Conservation (phyloP, 2,329 filamentous ascomycete species). For the Stemphylium beticola region DNA sequence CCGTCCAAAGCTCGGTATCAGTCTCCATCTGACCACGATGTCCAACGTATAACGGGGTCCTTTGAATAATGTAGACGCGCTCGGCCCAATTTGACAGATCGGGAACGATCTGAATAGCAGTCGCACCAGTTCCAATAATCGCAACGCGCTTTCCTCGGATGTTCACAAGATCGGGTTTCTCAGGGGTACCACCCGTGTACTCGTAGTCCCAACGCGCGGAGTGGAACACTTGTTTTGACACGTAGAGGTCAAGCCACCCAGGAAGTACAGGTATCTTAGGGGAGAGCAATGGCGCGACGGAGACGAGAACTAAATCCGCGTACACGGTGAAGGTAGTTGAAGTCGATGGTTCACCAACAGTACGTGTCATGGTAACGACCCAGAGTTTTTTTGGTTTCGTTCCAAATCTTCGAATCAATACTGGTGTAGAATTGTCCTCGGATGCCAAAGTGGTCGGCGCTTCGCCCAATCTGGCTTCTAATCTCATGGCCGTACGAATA, state of each 20-base stretch:
- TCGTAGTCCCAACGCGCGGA: conserved; percentile 36
- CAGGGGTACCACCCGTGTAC: conserved; percentile 31
- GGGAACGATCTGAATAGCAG: conserved; percentile 45
- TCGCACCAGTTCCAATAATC: conserved; percentile 44
- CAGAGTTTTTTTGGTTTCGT: conserved; percentile 47
- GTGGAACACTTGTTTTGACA: conserved; percentile 37
- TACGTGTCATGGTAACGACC: conserved; percentile 49
- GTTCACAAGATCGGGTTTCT: conserved; percentile 34
- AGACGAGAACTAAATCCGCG: background rate
- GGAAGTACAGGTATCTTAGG: background rate
- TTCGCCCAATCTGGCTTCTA: background rate
- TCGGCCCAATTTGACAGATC: conserved; percentile 55
- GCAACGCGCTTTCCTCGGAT: conserved; percentile 44
- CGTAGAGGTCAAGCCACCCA: conserved; percentile 14
- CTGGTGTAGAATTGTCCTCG: conserved; percentile 1
- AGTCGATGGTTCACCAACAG: conserved; percentile 17
- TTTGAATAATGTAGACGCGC: conserved; percentile 62
- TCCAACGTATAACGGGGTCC: conserved; percentile 57
- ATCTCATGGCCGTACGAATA: conserved; percentile 35
- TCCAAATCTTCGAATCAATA: conserved; percentile 47
- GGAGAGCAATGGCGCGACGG: background rate
- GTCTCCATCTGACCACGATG: conserved; percentile 33
- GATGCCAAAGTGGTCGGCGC: background rate
- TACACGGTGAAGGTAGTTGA: background rate
- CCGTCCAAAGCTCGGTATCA: conserved; percentile 11